Conservation (phyloP, 257 asterid species). For the Eustoma russellianum region DNA sequence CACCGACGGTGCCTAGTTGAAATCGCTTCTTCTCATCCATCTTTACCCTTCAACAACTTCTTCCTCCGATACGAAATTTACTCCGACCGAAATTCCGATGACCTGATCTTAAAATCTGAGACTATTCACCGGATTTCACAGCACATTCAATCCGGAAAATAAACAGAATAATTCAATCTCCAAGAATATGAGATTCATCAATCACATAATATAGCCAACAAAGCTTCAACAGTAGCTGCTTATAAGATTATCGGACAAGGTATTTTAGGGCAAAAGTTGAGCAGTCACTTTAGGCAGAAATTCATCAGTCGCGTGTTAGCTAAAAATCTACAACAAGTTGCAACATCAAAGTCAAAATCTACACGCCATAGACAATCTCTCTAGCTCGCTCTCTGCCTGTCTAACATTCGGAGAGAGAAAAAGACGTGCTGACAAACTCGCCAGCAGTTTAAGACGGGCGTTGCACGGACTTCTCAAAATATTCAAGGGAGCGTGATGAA, state of each 20-base stretch:
- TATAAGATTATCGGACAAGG: too few relatives aligned
- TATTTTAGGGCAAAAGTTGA: constrained; percentile 23
- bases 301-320: constrained; percentile 19
- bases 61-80: background rate
- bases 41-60: constrained; percentile 11
- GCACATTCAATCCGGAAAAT: constrained; percentile 8
- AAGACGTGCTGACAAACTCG: constrained; percentile 14
- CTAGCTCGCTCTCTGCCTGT: background rate
- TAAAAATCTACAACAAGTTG: constrained; percentile 6
- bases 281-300: constrained; percentile 24
- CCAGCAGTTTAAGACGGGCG: constrained; percentile 8
- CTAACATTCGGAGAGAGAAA: constrained; percentile 6
- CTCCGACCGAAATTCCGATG: background rate
- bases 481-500: background rate
- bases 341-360: background rate
- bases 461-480: constrained; percentile 2
- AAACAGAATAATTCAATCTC: too few relatives aligned
- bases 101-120: background rate
- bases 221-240: background rate
- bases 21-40: constrained; percentile 57
- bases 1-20: constrained; percentile 76
- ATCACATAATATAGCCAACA: background rate
- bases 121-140: background rate
- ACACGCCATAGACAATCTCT: too few relatives aligned
- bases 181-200: constrained; percentile 2